Conservation (phyloP, 2,329 filamentous ascomycete species). For the Claviceps africana region DNA sequence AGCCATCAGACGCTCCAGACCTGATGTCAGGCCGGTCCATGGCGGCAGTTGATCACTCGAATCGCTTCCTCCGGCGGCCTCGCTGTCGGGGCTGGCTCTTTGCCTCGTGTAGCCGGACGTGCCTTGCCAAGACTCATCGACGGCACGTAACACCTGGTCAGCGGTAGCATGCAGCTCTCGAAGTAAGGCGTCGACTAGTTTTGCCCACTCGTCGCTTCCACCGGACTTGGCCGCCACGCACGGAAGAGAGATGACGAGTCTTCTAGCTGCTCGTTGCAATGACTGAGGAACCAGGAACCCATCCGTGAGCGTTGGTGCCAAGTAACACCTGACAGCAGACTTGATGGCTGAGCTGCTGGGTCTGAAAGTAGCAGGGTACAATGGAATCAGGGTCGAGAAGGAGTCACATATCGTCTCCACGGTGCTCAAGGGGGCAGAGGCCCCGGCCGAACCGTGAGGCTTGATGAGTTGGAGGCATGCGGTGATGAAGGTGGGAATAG, state of each 20-base stretch:
- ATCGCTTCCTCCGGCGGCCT: slow-evolving; percentile 32
- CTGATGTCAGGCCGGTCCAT: slow-evolving; percentile 66
- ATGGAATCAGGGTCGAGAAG: slow-evolving; percentile 58
- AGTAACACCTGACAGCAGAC: slow-evolving; percentile 40
- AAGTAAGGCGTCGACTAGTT: slow-evolving; percentile 47
- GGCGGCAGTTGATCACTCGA: slow-evolving; percentile 39
- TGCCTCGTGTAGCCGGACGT: slow-evolving; percentile 34
- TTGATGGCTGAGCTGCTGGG: slow-evolving; percentile 58
- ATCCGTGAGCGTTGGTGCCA: slow-evolving; percentile 50
- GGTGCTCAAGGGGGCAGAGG: slow-evolving; percentile 29
- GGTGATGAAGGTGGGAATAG: slow-evolving; percentile 58
- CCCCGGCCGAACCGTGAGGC: slow-evolving; percentile 19
- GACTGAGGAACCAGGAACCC: slow-evolving; percentile 32
- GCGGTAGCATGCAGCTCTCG: slow-evolving; percentile 54
- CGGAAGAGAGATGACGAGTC: slow-evolving; percentile 56
- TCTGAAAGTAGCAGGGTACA: slow-evolving; percentile 72
- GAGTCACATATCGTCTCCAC: slow-evolving; percentile 57
- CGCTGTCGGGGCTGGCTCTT: slow-evolving; percentile 29
- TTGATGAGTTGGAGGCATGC: slow-evolving; percentile 56
- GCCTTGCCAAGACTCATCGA: slow-evolving; percentile 73
- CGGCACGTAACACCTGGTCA: slow-evolving; percentile 63
- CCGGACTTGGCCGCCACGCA: slow-evolving; percentile 71
- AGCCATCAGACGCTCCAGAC: slow-evolving; percentile 52
- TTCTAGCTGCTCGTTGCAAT: slow-evolving; percentile 44
- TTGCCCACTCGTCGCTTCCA: slow-evolving; percentile 64